Evolutionary conservation across 495 filamentous ascomycete genomes (phyloP), one percentile per base, ranked within the genome.

Genomic region (Penicillium argentinense): DNA sequence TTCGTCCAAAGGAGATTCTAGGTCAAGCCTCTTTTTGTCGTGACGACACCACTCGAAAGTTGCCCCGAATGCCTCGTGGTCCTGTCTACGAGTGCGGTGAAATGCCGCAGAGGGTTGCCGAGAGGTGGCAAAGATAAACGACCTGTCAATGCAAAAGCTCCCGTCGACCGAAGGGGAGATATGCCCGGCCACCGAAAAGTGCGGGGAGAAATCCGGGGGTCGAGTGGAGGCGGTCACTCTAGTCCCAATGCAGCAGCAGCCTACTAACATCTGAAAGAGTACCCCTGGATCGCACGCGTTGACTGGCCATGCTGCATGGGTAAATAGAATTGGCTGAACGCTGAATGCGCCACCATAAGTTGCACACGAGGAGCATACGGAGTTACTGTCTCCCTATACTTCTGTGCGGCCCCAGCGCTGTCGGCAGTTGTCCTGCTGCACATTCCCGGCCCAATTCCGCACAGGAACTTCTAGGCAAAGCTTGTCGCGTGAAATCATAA

Each of bases 161-260:
- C n/a, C n/a, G n/a, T n/a, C n/a, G n/a, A n/a, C n/a, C n/a, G n/a
- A n/a, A n/a, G n/a, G n/a, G n/a, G n/a, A n/a, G n/a, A n/a, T n/a
- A n/a, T n/a, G n/a, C n/a, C n/a, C n/a, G n/a, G n/a, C n/a, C n/a
- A 34, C 26, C 17, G 16, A 3, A 13, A 27, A 30, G 22, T 30
- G 32, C 38, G 43, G 49, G 42, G 54, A 24, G 24, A 28, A 51
- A 58, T 54, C 54, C 28, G 54, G 54, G 54, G 54, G 38, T 24
- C 16, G 51, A 18, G 47, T 41, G 53, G 39, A 23, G n/a, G n/a
- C n/a, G n/a, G n/a, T n/a, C n/a, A n/a, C n/a, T n/a, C n/a, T n/a
- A n/a, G n/a, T n/a, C n/a, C n/a, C n/a, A n/a, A n/a, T n/a, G n/a
- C n/a, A n/a, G n/a, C n/a, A n/a, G n/a, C n/a, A n/a, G n/a, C n/a